phyloP scores from a whole-genome alignment of 1,284 basidiomycete genomes.

The Ceratorhiza oryzae-sativae region DNA sequence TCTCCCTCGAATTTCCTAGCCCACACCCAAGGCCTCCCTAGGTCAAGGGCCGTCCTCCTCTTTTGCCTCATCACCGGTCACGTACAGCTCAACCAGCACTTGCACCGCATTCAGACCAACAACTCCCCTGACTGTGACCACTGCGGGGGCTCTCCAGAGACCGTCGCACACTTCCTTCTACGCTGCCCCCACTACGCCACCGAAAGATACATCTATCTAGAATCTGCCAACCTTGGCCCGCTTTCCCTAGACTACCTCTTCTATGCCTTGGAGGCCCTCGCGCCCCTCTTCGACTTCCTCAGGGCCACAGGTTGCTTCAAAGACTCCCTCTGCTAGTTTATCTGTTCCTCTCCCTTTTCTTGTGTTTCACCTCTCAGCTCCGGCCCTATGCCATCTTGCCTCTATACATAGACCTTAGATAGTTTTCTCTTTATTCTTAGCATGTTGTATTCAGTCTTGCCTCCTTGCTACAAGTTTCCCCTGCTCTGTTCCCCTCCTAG shows the following conservation, averaged over 20 bases:
- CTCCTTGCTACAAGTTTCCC: background rate
- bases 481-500: background rate
- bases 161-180: background rate
- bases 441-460: too few species aligned
- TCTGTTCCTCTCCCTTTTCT: background rate
- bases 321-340: background rate
- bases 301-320: background rate
- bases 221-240: background rate
- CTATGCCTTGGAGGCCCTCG: background rate
- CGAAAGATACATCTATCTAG: constrained; percentile 1
- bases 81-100: background rate
- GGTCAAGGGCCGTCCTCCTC: background rate
- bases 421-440: background rate
- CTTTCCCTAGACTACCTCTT: constrained; percentile 1
- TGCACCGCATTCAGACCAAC: background rate
- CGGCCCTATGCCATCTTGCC: background rate
- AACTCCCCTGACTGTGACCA: background rate
- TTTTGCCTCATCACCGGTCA: constrained; percentile 6
- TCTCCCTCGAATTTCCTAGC: too few species aligned
- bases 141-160: background rate
- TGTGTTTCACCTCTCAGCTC: too few species aligned
- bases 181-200: background rate
- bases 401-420: background rate
- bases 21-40: background rate
- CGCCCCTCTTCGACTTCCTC: constrained; percentile 7